Percentiles rank a stretch among this genome's conserved stretches.
Conservation (phyloP, 1,139 yeast species). For the Candida dubliniensis region DNA sequence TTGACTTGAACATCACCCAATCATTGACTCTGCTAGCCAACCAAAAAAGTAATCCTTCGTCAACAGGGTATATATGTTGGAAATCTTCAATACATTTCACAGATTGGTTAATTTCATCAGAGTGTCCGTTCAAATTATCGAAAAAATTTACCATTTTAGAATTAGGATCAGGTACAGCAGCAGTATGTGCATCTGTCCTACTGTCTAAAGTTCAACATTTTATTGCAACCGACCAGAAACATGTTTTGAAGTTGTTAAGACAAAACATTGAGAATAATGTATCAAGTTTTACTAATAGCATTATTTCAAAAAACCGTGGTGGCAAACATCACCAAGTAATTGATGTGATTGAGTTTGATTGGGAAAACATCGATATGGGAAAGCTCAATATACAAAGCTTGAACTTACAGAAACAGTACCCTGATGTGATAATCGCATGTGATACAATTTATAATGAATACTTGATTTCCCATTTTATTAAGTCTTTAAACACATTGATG, state of each 20-base stretch:
- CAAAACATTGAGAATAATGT: slow-evolving; percentile 46
- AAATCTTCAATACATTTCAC: slow-evolving; percentile 49
- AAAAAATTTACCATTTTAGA: slow-evolving; percentile 44
- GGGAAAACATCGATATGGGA: slow-evolving; percentile 55
- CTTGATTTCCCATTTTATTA: slow-evolving; percentile 52
- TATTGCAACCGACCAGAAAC: slow-evolving; percentile 65
- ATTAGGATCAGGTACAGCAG: slow-evolving; percentile 68
- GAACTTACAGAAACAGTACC: slow-evolving; percentile 13
- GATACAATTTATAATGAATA: slow-evolving; percentile 73
- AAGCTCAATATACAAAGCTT: slow-evolving; percentile 19
- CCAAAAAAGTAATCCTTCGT: slow-evolving; percentile 45
- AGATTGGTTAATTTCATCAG: slow-evolving; percentile 42
- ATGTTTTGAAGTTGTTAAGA: slow-evolving; percentile 50
- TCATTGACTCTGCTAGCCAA: slow-evolving; percentile 45
- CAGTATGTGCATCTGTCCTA: slow-evolving; percentile 49
- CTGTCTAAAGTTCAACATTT: slow-evolving; percentile 38
- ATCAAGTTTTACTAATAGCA: slow-evolving; percentile 8
- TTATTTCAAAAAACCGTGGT: background rate
- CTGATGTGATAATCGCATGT: slow-evolving; percentile 59
- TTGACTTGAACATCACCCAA: slow-evolving; percentile 39
- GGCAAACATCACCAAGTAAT: slow-evolving; percentile 18
- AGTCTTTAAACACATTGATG: slow-evolving; percentile 39
- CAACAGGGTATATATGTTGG: slow-evolving; percentile 77
- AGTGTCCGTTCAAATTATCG: slow-evolving; percentile 7
- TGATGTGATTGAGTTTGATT: slow-evolving; percentile 57